A percentile compares a stretch with the other conserved stretches of the same genome.
Conservation (phyloP, 2,329 filamentous ascomycete genomes). For the Trichoderma koningii region DNA sequence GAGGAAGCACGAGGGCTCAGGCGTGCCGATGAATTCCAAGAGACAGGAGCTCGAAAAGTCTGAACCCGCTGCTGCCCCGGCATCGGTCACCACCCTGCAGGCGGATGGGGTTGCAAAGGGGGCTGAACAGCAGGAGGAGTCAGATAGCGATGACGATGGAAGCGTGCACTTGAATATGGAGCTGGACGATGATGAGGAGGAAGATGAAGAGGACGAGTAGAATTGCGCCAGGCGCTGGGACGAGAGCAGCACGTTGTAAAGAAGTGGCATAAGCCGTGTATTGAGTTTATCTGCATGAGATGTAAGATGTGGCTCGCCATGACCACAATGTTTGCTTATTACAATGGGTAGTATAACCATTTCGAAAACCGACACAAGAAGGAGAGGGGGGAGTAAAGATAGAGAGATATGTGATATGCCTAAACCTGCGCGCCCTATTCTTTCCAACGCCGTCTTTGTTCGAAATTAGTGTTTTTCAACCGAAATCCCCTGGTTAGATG, state of each 20-base stretch:
- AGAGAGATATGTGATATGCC: not conserved
- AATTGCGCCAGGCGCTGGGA: not conserved
- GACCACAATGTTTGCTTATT: not conserved
- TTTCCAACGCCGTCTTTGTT: constrained; percentile 23
- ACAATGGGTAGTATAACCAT: not conserved
- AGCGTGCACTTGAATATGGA: constrained; percentile 63
- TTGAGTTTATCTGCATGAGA: constrained; percentile 19
- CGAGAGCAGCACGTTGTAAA: not conserved
- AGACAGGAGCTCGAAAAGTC: constrained; percentile 44
- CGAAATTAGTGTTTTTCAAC: not conserved
- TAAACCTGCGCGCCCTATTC: not conserved
- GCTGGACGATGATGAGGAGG: constrained; percentile 53
- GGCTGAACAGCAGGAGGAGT: constrained; percentile 33
- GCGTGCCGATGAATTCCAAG: constrained; percentile 42
- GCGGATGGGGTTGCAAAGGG: constrained; percentile 32
- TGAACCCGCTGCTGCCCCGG: constrained; percentile 18
- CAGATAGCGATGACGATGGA: constrained; percentile 51
- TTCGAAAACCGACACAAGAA: not conserved
- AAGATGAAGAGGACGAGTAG: constrained; percentile 33
- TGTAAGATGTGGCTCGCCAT: constrained; percentile 11
- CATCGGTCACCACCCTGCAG: constrained; percentile 14
- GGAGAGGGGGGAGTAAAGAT: not conserved
- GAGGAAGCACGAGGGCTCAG: constrained; percentile 45
- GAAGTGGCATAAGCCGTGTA: constrained; percentile 15
- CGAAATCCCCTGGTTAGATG: constrained; percentile 2